These are phyloP conservation scores for Geranomyces michiganensis DNA, from an alignment of 192 early-diverging fungal species.

Conservation along the genomic window DNA sequence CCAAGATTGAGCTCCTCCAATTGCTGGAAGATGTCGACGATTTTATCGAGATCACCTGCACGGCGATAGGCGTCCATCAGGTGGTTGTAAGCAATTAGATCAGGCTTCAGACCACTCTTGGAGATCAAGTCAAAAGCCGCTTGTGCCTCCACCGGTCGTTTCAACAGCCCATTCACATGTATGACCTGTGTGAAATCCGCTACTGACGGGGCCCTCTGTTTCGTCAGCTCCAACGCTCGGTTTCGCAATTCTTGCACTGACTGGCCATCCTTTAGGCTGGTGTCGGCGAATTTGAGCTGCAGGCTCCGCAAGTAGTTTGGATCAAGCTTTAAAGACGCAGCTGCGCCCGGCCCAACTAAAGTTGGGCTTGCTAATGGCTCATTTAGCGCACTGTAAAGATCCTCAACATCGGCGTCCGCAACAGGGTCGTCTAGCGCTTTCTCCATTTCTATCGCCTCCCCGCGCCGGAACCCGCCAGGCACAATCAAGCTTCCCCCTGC, in stretches of 20 bases:
- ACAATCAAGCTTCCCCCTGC: no score
- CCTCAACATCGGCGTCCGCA: conserved; percentile 24
- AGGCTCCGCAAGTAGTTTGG: conserved; percentile 26
- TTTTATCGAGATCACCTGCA: conserved; percentile 61
- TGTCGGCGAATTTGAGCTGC: conserved; percentile 3
- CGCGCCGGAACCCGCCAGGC: not conserved
- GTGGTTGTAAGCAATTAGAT: conserved; percentile 70
- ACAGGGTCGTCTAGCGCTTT: conserved; percentile 32
- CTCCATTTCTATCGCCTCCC: not conserved
- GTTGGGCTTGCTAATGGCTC: not conserved
- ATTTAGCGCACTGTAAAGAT: conserved; percentile 29
- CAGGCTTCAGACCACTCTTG: conserved; percentile 64
- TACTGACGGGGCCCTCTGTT: not conserved
- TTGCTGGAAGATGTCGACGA: conserved; percentile 65
- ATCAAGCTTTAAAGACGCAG: conserved; percentile 28
- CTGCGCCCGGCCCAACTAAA: conserved; percentile 26
- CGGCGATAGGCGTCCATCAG: conserved; percentile 81
- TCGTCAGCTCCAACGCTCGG: not conserved
- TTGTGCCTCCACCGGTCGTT: conserved; percentile 63
- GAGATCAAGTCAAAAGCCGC: conserved; percentile 65
- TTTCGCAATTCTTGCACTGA: no score
- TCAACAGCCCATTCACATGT: conserved; percentile 62
- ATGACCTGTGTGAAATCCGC: conserved; percentile 41
- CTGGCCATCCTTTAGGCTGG: not conserved
- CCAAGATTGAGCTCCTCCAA: conserved; percentile 55